Evolutionary conservation across 2,329 filamentous ascomycete species (phyloP), one percentile per base, ranked within the genome.

Genomic region (Corynespora cassiicola): DNA sequence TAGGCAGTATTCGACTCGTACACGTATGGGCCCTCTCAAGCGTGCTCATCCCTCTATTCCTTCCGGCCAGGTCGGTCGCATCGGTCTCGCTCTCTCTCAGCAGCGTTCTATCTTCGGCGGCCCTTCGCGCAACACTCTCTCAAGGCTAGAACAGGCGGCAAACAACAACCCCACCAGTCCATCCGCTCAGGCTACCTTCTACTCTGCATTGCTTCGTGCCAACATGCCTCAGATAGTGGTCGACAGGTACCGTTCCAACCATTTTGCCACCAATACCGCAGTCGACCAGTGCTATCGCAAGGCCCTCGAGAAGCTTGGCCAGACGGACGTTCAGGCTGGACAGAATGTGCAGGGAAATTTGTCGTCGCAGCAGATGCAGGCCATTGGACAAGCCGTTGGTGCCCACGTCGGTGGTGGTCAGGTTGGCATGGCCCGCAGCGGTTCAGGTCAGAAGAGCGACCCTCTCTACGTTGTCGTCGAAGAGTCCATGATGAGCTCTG

Each of bases 381-480:
- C 88, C 36, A 81, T 94, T 36, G 88, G 86, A 24, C 88, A 95
- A 69, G 89, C 90, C 34, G 80, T 94, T 35, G 88, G 87, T 34
- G 88, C 88, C 34, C 82, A 82, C 33, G 79, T 79, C 33, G 77
- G 80, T 34, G 87, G 87, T 36, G 82, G 82, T 27, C 87, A 86
- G 61, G 72, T 87, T 42, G 79, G 84, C 15, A 71, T 75, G 39
- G 71, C 74, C 7, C 67, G 69, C 20, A 74, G 74, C 37, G 84
- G 84, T 24, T 82, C 81, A 31, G 90, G 90, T 21, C 80, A 78
- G 18, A 95, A 91, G 70, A 85, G 86, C 23, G 84, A 87, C 30
- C 92, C 92, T n/a, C 81, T 99, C 18, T 91, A 97, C 63, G 94
- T 99, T 26, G 88, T 97, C 9, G 90, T 99, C 5, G 91, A 97